These are phyloP conservation scores for Fusarium haematococcum DNA, from an alignment of 2,329 filamentous ascomycete genomes.

Conservation along the genomic window DNA sequence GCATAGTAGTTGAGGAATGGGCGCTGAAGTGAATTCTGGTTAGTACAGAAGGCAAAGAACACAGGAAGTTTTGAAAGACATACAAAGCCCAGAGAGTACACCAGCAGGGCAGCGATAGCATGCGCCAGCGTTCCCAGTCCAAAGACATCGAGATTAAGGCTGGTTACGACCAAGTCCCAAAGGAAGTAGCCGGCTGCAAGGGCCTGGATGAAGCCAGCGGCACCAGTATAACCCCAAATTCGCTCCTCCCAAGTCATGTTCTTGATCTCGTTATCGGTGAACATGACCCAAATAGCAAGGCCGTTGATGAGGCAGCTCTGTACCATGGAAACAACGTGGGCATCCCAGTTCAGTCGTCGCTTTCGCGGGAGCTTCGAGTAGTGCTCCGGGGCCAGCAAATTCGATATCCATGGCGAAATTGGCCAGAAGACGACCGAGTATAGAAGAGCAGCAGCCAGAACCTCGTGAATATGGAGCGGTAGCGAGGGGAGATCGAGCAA, in stretches of 20 bases:
- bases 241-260: slow-evolving; percentile 75
- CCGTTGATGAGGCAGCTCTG: slow-evolving; percentile 79
- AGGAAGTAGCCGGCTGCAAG: slow-evolving; percentile 86
- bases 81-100: slow-evolving; percentile 85
- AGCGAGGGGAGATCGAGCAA: slow-evolving; percentile 72
- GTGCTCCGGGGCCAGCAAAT: slow-evolving; percentile 68
- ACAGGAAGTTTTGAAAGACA: slow-evolving; percentile 50
- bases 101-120: slow-evolving; percentile 77
- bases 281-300: slow-evolving; percentile 81
- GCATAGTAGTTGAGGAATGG: slow-evolving; percentile 89
- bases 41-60: neutral
- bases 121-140: slow-evolving; percentile 83
- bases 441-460: slow-evolving; percentile 72
- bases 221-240: slow-evolving; percentile 83
- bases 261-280: slow-evolving; percentile 73
- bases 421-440: slow-evolving; percentile 77
- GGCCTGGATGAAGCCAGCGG: slow-evolving; percentile 78
- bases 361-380: slow-evolving; percentile 75
- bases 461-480: slow-evolving; percentile 82
- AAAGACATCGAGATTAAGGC: slow-evolving; percentile 76
- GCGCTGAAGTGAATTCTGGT: slow-evolving; percentile 61
- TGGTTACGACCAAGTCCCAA: slow-evolving; percentile 82
- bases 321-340: slow-evolving; percentile 85
- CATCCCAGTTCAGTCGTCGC: slow-evolving; percentile 81
- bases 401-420: slow-evolving; percentile 76